These are phyloP conservation scores for Metarhizium humberi DNA, from an alignment of 2,329 filamentous ascomycete species.

Conservation along the genomic window DNA sequence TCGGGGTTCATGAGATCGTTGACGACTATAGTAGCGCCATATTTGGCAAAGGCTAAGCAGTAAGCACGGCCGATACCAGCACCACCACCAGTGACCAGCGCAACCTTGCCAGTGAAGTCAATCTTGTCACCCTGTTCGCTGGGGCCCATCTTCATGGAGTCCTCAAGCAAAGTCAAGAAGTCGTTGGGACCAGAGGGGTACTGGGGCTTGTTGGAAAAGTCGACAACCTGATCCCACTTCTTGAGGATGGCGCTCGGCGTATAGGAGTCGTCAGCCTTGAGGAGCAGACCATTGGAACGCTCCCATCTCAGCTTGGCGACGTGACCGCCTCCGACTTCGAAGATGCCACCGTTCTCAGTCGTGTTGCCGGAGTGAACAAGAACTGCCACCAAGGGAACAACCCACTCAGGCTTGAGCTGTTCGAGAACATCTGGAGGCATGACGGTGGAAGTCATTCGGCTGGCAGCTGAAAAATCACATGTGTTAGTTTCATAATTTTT, in stretches of 20 bases:
- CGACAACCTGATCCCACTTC: constrained; percentile 80
- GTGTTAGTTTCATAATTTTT: neutral
- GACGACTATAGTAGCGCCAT: constrained; percentile 78
- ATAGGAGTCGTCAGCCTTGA: constrained; percentile 81
- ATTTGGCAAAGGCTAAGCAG: constrained; percentile 75
- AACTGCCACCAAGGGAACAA: constrained; percentile 84
- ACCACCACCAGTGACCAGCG: constrained; percentile 78
- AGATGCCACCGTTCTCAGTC: constrained; percentile 77
- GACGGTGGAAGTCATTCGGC: constrained; percentile 89
- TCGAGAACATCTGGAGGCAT: constrained; percentile 91
- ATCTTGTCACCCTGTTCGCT: constrained; percentile 65
- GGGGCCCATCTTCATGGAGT: constrained; percentile 67
- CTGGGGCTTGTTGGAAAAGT: constrained; percentile 66
- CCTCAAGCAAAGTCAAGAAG: constrained; percentile 77
- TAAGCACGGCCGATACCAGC: constrained; percentile 89
- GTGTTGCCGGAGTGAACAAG: constrained; percentile 81
- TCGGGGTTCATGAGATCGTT: constrained; percentile 95
- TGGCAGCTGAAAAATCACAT: constrained; percentile 53
- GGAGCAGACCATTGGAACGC: constrained; percentile 76
- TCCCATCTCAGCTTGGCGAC: constrained; percentile 93
- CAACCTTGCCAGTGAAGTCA: constrained; percentile 77
- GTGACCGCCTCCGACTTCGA: constrained; percentile 88
- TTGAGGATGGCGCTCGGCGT: constrained; percentile 80
- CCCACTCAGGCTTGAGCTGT: constrained; percentile 84
- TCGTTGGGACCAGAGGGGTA: constrained; percentile 81